Percentiles rank a stretch among this genome's conserved stretches.
Evolutionary conservation across 345 rosid species (phyloP).

Genomic region (Lumnitzera racemosa): DNA sequence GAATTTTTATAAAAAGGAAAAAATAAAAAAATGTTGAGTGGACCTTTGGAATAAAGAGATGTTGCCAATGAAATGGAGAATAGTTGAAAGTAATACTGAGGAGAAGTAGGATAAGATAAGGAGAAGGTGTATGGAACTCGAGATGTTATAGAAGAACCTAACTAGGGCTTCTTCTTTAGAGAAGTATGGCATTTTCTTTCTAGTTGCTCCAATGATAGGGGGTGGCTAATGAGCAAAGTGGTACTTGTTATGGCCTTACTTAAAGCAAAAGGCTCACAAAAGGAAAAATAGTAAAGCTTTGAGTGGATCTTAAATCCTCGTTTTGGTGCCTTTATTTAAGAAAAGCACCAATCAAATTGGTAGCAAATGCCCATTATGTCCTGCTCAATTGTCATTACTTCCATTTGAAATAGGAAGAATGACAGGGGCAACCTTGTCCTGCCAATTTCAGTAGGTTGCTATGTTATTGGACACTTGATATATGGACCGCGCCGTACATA

Average conservation of each 20-base stretch:
- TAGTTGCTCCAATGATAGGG: constrained; percentile 14
- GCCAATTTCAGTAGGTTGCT: too few relatives aligned
- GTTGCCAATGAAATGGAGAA: constrained; percentile 62
- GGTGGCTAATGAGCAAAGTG: background rate
- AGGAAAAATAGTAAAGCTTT: too few relatives aligned
- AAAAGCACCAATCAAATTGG: too few relatives aligned
- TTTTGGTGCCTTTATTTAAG: too few relatives aligned
- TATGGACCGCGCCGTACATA: too few relatives aligned
- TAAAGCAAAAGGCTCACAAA: too few relatives aligned
- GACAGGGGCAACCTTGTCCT: too few relatives aligned
- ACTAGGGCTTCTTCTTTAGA: constrained; percentile 67
- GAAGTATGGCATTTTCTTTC: constrained; percentile 55
- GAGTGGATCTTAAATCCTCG: too few relatives aligned
- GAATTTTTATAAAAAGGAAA: background rate
- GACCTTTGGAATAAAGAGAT: constrained; percentile 58
- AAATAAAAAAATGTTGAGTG: background rate
- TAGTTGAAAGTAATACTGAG: constrained; percentile 41
- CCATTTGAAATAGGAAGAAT: too few relatives aligned
- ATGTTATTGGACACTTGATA: too few relatives aligned
- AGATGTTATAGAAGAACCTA: constrained; percentile 66
- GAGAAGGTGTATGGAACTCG: constrained; percentile 57
- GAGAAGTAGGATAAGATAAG: constrained; percentile 63
- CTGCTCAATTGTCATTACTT: too few relatives aligned
- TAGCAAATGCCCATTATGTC: too few relatives aligned
- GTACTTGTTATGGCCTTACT: background rate